phyloP scores from a whole-genome alignment of 192 early-diverging fungal species.

The Podila clonocystis region DNA sequence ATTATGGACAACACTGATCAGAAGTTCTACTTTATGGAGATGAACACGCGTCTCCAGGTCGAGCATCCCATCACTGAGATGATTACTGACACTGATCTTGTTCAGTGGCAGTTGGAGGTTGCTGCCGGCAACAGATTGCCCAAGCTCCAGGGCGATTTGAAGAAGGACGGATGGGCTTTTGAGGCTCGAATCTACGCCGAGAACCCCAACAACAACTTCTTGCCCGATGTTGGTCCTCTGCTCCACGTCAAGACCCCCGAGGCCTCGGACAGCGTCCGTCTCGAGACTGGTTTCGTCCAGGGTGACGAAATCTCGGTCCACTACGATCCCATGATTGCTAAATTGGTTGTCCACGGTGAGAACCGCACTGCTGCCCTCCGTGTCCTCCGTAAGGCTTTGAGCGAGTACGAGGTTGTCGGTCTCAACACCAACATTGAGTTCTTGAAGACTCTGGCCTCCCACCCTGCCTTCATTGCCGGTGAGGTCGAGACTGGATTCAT shows the following conservation, averaged over 20 bases:
- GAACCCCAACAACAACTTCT: slow-evolving; percentile 87
- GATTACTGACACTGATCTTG: slow-evolving; percentile 93
- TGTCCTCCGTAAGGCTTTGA: slow-evolving; percentile 81
- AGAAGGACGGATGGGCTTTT: slow-evolving; percentile 89
- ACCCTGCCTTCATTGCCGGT: slow-evolving; percentile 85
- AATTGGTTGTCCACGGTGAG: slow-evolving; percentile 86
- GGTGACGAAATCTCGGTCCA: slow-evolving; percentile 93
- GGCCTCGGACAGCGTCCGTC: slow-evolving; percentile 70
- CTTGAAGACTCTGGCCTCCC: slow-evolving; percentile 77
- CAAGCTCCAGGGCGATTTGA: slow-evolving; percentile 72
- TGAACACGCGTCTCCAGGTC: slow-evolving; percentile 95
- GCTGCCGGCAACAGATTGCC: slow-evolving; percentile 92
- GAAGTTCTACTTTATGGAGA: slow-evolving; percentile 98
- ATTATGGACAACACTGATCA: slow-evolving; percentile 90
- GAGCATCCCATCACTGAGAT: slow-evolving; percentile 99
- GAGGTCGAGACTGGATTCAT: slow-evolving; percentile 97
- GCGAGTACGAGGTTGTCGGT: slow-evolving; percentile 90
- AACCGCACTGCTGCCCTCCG: slow-evolving; percentile 88
- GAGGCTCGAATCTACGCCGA: slow-evolving; percentile 98
- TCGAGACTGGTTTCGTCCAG: slow-evolving; percentile 93
- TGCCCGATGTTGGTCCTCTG: slow-evolving; percentile 94
- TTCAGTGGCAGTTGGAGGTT: slow-evolving; percentile 95
- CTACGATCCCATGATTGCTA: slow-evolving; percentile 97
- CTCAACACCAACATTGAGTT: slow-evolving; percentile 95
- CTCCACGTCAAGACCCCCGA: slow-evolving; percentile 78